Evolutionary conservation across 73 alveolate genomes (phyloP), one percentile per base, ranked within the genome.

Genomic region (Paramecium octaurelia): DNA sequence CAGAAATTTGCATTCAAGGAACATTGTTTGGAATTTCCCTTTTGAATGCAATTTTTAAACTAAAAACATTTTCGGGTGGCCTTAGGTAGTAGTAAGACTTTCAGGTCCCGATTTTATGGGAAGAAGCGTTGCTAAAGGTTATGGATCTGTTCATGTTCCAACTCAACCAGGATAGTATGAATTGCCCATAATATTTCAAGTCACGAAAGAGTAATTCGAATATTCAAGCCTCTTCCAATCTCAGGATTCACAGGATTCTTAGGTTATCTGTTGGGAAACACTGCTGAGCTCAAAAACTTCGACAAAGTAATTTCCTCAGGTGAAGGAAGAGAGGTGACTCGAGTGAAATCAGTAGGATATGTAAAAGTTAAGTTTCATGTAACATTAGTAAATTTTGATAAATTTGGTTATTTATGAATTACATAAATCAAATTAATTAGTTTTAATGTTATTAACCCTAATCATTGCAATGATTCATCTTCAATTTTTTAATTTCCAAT

Each of bases 311-410:
- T 89, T 18, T 58, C 94, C 3, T 89, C 86, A 23, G 94, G 94
- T 10, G 94, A 89, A 89, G 94, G 94, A 40, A 89, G 94, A 89
- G 94, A 89, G 50, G 94, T 89, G 3, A 89, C 94, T 0, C 71
- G 94, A 73, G 94, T 89, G 9, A 68, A 71, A 44, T 70, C 92
- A 12, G 94, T 89, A 8, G 94, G 94, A 3, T 70, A 77, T 40
- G 88, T 89, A n/a, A 89, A 89, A 50, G 94, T 89, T 40, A 89
- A 89, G 50, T 89, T 89, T 68, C 86, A 89, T 73, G 83, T 89
- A 18, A 89, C 88, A 60, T 50, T 70, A 83, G 88, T 77, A 43
- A 89, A 89, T 70, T 89, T 89, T 89, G 88, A 89, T 59, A 89
- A 68, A 71, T 58, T 70, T 42, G 94, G 94, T 27, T 89, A 89